These are phyloP conservation scores for Salicornia ramosissima DNA, from an alignment of 148 eudicot species.

Conservation along the genomic window DNA sequence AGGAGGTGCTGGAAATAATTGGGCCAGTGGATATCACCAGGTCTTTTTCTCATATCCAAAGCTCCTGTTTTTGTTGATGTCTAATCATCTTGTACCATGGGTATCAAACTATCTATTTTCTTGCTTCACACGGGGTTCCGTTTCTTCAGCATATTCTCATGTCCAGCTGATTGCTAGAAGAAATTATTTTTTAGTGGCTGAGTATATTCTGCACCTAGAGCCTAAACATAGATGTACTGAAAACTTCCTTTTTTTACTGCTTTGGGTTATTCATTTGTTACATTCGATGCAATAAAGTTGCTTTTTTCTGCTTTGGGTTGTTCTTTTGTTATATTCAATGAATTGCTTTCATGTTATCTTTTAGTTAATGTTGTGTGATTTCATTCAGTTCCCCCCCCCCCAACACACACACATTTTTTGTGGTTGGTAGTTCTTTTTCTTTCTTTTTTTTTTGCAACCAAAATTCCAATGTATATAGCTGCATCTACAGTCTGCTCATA, in stretches of 20 bases:
- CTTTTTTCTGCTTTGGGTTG: too few species aligned
- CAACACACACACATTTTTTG: too few species aligned
- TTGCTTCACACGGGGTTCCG: not conserved
- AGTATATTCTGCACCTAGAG: not conserved
- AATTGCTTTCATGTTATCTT: too few species aligned
- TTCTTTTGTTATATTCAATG: too few species aligned
- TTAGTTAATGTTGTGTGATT: too few species aligned
- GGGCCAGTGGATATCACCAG: constrained; percentile 99
- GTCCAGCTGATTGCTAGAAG: not conserved
- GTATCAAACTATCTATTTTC: not conserved
- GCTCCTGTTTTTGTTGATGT: not conserved
- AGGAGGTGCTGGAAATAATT: constrained; percentile 98
- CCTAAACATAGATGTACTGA: not conserved
- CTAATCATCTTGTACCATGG: not conserved
- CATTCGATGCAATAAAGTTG: too few species aligned
- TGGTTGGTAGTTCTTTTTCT: too few species aligned
- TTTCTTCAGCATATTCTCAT: not conserved
- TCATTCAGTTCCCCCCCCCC: too few species aligned
- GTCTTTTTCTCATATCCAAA: constrained; percentile 29
- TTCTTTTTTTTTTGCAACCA: too few species aligned
- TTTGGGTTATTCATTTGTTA: too few species aligned
- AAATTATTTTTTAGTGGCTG: not conserved
- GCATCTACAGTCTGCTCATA: not conserved
- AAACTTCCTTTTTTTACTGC: not conserved
- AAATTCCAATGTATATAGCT: not conserved